Percentiles rank a stretch among this genome's conserved stretches.
Evolutionary conservation across 139 green algal genomes (phyloP).

Genomic region (Chloropicon primus): DNA sequence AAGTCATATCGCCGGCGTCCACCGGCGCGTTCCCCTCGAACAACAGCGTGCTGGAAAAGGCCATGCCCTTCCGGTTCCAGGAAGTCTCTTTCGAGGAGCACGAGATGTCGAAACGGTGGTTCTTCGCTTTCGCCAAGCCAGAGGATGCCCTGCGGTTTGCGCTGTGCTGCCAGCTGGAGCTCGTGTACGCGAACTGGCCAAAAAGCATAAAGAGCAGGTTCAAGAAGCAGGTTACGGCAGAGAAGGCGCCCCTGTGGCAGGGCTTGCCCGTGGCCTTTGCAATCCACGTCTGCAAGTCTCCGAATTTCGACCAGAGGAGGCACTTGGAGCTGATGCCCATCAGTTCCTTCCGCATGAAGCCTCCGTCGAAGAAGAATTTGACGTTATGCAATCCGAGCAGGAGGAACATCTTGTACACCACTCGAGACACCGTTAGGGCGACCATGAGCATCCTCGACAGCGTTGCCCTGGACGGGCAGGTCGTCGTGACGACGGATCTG

Average conservation of each 20-base stretch:
- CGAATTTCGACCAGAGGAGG: neutral
- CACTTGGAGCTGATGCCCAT: neutral
- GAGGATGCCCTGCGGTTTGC: neutral
- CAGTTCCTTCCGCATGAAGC: neutral
- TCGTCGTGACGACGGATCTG: neutral
- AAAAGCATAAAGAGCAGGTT: neutral
- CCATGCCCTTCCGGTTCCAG: too few species aligned
- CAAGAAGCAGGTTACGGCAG: neutral
- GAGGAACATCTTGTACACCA: neutral
- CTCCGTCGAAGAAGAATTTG: neutral
- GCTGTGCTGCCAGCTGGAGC: neutral
- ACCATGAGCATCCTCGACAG: neutral
- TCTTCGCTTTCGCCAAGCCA: neutral
- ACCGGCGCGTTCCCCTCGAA: too few species aligned
- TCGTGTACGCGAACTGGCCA: neutral
- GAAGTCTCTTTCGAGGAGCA: neutral
- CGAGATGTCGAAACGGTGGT: neutral
- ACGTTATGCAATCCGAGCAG: neutral
- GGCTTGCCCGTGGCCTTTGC: neutral
- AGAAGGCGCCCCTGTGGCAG: neutral
- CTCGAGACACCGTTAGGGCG: neutral
- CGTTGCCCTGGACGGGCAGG: neutral
- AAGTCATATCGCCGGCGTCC: too few species aligned
- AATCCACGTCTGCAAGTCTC: neutral
- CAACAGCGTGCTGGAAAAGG: too few species aligned